These are phyloP conservation scores for Solanum peruvianum DNA, from an alignment of 257 asterid genomes.

Conservation along the genomic window DNA sequence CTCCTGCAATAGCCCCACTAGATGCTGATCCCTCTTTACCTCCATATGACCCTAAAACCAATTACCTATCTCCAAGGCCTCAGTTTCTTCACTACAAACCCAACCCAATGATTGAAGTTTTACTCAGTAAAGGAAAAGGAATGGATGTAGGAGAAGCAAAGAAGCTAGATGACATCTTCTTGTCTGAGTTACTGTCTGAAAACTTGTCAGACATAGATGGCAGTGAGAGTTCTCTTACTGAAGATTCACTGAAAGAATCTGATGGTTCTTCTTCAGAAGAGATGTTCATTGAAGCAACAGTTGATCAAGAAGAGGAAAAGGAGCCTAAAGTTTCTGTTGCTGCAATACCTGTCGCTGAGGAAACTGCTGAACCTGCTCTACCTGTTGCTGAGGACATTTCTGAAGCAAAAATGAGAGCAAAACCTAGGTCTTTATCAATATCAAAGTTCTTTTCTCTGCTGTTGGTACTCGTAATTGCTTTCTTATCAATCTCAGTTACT, in stretches of 20 bases:
- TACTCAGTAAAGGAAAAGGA: constrained; percentile 29
- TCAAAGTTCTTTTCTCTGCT: constrained; percentile 24
- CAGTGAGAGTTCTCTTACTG: constrained; percentile 23
- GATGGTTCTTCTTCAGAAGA: constrained; percentile 17
- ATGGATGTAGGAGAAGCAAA: constrained; percentile 15
- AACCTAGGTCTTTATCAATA: constrained; percentile 11
- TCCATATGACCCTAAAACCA: constrained; percentile 78
- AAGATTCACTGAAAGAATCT: constrained; percentile 19
- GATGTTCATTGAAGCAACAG: neutral
- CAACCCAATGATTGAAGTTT: constrained; percentile 43
- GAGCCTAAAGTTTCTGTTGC: neutral
- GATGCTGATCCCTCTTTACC: constrained; percentile 73
- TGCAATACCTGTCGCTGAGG: constrained; percentile 6
- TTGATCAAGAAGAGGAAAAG: neutral
- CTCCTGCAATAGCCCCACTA: constrained; percentile 37
- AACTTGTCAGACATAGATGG: constrained; percentile 34
- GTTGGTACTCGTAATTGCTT: constrained; percentile 27
- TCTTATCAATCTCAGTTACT: constrained; percentile 21
- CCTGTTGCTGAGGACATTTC: constrained; percentile 10
- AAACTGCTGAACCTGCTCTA: neutral
- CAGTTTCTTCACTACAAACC: constrained; percentile 72
- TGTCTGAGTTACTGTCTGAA: constrained; percentile 32
- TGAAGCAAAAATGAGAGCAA: constrained; percentile 15
- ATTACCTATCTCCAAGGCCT: constrained; percentile 82
- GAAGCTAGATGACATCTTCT: constrained; percentile 23